Evolutionary conservation across 129 eudicot species (phyloP).

Genomic region (Lactuca sativa): DNA sequence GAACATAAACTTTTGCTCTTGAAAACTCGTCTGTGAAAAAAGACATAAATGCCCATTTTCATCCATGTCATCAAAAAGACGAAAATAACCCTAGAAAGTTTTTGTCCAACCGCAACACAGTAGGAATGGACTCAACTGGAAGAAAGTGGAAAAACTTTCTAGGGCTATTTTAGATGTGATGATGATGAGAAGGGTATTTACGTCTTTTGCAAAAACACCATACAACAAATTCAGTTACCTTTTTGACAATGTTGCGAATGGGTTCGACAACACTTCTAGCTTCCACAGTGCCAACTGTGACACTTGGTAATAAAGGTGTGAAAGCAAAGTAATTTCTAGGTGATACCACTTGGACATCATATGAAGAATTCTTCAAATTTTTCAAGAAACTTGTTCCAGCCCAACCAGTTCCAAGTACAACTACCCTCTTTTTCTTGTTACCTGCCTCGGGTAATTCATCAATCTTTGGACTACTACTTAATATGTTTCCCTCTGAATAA

Average conservation of each 20-base stretch:
- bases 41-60: too few species aligned
- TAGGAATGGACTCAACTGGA: too few species aligned
- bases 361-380: slow-evolving; percentile 30
- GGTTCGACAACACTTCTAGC: slow-evolving; percentile 50
- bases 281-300: slow-evolving; percentile 45
- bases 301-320: slow-evolving; percentile 47
- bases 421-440: slow-evolving; percentile 39
- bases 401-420: slow-evolving; percentile 53
- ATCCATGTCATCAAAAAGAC: too few species aligned
- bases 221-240: slow-evolving; percentile 25
- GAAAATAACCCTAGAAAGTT: too few species aligned
- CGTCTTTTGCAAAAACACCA: too few species aligned
- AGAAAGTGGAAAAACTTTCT: too few species aligned
- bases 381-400: slow-evolving; percentile 43
- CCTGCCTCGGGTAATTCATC: slow-evolving; percentile 22
- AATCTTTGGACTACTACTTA: slow-evolving; percentile 4
- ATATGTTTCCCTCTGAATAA: slow-evolving; percentile 31
- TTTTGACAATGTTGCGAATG: slow-evolving; percentile 41
- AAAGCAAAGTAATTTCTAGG: slow-evolving; percentile 49
- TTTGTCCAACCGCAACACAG: too few species aligned
- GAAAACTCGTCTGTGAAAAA: too few species aligned
- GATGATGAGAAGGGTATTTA: too few species aligned
- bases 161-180: too few species aligned
- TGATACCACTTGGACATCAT: slow-evolving; percentile 42
- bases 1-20: too few species aligned